These are phyloP conservation scores for Penicillium sp. DNA, from an alignment of 2,329 filamentous ascomycete species.

Conservation along the genomic window DNA sequence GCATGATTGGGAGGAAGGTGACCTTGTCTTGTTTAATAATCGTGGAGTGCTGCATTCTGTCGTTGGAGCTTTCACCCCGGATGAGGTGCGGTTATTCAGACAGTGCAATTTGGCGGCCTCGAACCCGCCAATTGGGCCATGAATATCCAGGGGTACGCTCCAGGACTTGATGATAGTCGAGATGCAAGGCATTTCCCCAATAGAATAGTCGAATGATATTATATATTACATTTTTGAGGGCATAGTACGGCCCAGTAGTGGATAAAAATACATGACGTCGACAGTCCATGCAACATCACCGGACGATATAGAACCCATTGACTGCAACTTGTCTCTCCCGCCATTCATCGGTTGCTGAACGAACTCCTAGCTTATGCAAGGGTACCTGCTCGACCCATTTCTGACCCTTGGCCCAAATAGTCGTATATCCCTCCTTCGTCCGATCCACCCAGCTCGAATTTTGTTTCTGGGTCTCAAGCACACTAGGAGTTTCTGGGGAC, in stretches of 20 bases:
- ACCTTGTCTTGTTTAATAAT: conserved; percentile 79
- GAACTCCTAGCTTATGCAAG: conserved; percentile 62
- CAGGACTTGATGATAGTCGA: neutral
- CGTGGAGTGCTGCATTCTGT: conserved; percentile 75
- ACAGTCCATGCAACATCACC: conserved; percentile 17
- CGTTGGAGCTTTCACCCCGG: conserved; percentile 71
- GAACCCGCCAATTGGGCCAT: conserved; percentile 26
- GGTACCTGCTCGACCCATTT: conserved; percentile 62
- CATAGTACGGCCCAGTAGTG: neutral
- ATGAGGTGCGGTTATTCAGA: conserved; percentile 75
- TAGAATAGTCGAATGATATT: neutral
- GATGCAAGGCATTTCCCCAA: neutral
- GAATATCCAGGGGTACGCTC: neutral
- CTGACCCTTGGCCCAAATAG: conserved; percentile 56
- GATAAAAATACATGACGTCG: neutral
- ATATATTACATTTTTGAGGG: no score
- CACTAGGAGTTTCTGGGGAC: conserved; percentile 33
- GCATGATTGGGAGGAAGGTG: conserved; percentile 77
- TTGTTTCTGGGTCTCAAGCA: conserved; percentile 16
- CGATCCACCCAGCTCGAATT: conserved; percentile 48
- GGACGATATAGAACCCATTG: conserved; percentile 46
- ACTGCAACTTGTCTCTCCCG: conserved; percentile 50
- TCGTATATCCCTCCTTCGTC: conserved; percentile 53
- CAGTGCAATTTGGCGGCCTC: conserved; percentile 75
- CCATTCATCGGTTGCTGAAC: conserved; percentile 49